Evolutionary conservation across 306 rosid species (phyloP).

Genomic region (Bauhinia variegata): DNA sequence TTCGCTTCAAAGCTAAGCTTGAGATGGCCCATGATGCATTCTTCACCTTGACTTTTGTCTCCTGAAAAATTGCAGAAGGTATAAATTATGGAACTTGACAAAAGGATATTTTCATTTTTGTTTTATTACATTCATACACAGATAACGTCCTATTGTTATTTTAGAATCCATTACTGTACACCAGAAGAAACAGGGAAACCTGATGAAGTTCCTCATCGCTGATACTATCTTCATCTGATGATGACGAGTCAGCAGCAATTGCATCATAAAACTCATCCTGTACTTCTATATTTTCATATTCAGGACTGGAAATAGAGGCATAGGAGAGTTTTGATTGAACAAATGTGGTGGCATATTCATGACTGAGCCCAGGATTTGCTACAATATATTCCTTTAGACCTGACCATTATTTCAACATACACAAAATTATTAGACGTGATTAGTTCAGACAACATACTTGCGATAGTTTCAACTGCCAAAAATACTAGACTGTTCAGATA

Average conservation of each 20-base stretch:
- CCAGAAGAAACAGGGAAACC: conserved; percentile 47
- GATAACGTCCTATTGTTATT: background rate
- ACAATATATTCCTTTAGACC: conserved; percentile 89
- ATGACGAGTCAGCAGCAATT: conserved; percentile 66
- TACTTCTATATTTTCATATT: conserved; percentile 53
- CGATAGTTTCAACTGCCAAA: conserved; percentile 27
- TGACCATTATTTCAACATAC: conserved; percentile 45
- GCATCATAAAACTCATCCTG: conserved; percentile 95
- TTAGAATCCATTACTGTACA: background rate
- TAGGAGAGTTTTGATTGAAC: conserved; percentile 54
- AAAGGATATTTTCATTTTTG: background rate
- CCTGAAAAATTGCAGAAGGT: conserved; percentile 46
- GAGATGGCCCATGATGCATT: conserved; percentile 76
- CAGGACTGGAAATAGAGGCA: conserved; percentile 53
- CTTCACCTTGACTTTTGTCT: conserved; percentile 44
- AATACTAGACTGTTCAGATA: conserved; percentile 17
- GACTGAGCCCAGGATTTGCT: conserved; percentile 69
- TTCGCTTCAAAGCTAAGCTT: conserved; percentile 58
- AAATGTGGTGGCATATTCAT: conserved; percentile 48
- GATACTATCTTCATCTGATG: conserved; percentile 48
- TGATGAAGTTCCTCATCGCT: conserved; percentile 26
- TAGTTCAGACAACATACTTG: conserved; percentile 27
- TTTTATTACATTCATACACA: background rate
- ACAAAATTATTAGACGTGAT: conserved; percentile 20
- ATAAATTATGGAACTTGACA: conserved; percentile 23